A percentile compares a stretch with the other conserved stretches of the same genome.
Conservation (phyloP, 2,329 filamentous ascomycete genomes). For the Tolypocladium inflatum region DNA sequence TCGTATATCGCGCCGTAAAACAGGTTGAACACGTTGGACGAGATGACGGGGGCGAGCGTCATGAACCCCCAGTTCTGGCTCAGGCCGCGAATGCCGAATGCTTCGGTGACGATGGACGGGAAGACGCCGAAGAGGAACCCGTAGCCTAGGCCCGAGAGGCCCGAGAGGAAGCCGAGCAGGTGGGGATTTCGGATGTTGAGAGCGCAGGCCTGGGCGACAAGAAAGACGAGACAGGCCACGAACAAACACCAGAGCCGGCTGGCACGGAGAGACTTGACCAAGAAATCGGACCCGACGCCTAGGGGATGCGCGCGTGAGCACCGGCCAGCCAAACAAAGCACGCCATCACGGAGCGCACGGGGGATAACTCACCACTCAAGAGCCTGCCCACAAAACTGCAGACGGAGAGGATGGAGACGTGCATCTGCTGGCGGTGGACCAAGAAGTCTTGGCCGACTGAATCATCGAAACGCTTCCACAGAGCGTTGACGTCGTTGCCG, state of each 20-base stretch:
- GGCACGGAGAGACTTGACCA: slow-evolving; percentile 71
- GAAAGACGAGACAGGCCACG: slow-evolving; percentile 67
- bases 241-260: slow-evolving; percentile 90
- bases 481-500: slow-evolving; percentile 75
- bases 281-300: slow-evolving; percentile 84
- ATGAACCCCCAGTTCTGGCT: slow-evolving; percentile 96
- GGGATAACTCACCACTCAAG: slow-evolving; percentile 50
- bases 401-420: slow-evolving; percentile 89
- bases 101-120: slow-evolving; percentile 80
- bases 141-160: slow-evolving; percentile 79
- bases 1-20: slow-evolving; percentile 84
- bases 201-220: slow-evolving; percentile 67
- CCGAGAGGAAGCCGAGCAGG: slow-evolving; percentile 67
- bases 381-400: slow-evolving; percentile 79
- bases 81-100: slow-evolving; percentile 81
- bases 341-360: background rate
- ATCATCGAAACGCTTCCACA: slow-evolving; percentile 81
- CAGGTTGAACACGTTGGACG: slow-evolving; percentile 86
- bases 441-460: slow-evolving; percentile 65
- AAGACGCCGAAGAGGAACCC: slow-evolving; percentile 92
- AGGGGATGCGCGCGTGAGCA: background rate
- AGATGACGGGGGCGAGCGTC: slow-evolving; percentile 79
- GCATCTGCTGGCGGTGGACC: slow-evolving; percentile 72
- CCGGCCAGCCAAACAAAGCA: background rate
- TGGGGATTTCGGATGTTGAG: slow-evolving; percentile 69